Base-by-base conservation (phyloP, 805 yeast genomes). In the Lipomyces anomalus region DNA sequence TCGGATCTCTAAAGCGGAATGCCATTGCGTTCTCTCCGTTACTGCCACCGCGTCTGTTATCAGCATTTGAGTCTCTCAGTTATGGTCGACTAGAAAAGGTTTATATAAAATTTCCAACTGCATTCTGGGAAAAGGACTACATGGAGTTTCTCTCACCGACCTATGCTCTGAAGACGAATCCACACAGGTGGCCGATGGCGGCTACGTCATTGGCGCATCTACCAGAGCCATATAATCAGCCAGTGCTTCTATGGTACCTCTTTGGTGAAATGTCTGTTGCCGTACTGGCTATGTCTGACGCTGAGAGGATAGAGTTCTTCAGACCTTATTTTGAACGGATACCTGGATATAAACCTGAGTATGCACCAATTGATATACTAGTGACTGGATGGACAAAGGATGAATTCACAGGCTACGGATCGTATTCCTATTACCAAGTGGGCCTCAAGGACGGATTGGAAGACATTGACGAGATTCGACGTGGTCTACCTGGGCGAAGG, bases 41-140 rank as follows among this genome's bases (percentile, higher is more conserved):
- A 7, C 50, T 62, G 22, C 56, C 58, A 17, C 20, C 35, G 6
- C 48, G 49, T 16, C 38, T 46, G 23, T 22, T 39, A 21, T 35
- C 44, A 3, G 56, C 63, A 6, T 42, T 61, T 20, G 39, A 45
- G 21, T 45, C 51, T 40, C 38, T 59, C 6, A 59, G 59, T 6
- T 61, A 48, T 41, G 65, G 61, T 13, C 43, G 56, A 6, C 50
- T 62, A 20, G 65, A 64, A 40, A 62, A 62, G 53, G 44, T 60
- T 22, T 62, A 61, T 40, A 54, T 61, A 35, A 55, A 48, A 28
- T 61, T 62, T 40, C 56, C 55, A 26, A 47, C 47, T n/a, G 56
- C 47, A 21, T 61, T 61, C 36, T 62, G 66, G 66, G 52, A 54
- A n/a, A 43, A 42, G 29, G 62, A 57, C 29, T 47, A 46, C 18